Base-by-base conservation (phyloP, 345 rosid genomes). In the Rubroshorea leprosula region DNA sequence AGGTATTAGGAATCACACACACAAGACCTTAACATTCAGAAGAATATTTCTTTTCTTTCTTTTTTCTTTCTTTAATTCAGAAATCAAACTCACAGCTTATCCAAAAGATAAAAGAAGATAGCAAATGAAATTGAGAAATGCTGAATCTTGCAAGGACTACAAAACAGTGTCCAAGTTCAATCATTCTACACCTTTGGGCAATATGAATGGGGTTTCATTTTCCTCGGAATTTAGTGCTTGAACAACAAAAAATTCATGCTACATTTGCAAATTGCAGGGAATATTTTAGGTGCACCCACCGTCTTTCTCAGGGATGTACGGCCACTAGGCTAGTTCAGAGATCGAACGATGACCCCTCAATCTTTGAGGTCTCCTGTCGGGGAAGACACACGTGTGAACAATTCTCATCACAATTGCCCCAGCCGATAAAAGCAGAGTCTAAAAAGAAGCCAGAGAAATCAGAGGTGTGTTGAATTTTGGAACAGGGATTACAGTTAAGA, bases 311-410 rank as follows among this genome's bases (percentile, higher is more conserved):
- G 45, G 86, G 84, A 14, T 85, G 93, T 61, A 65, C 80, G 62
- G 89, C 93, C 38, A 77, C 68, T 4, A 85, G 83, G 58, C 86
- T 76, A 52, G 84, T 85, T 43, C 93, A 85, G 44, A 80, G 68
- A 70, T 83, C 86, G 2, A 75, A 75, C 35, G 50, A 61, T 0
- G 80, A 85, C 57, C 83, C 68, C 1, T 60, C 69, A 0, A 24
- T 75, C 23, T 58, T 75, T 11, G 83, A 78, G 54, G 73, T 83
- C 43, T 78, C 73, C 2, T 83, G 83, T 47, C 59, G 66, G 23
- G 89, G 84, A 38, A 76, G 81, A 23, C 93, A 85, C 51, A 80
- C 86, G 0, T 85, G 93, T 38, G 56, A 44, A 38, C 72, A 50
- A 57, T 51, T 66, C 53, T 54, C n/a, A n/a, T n/a, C n/a, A n/a